A percentile compares a stretch with the other conserved stretches of the same genome.
Conservation (phyloP, 495 filamentous ascomycete species). For the Filosporella fistucella region DNA sequence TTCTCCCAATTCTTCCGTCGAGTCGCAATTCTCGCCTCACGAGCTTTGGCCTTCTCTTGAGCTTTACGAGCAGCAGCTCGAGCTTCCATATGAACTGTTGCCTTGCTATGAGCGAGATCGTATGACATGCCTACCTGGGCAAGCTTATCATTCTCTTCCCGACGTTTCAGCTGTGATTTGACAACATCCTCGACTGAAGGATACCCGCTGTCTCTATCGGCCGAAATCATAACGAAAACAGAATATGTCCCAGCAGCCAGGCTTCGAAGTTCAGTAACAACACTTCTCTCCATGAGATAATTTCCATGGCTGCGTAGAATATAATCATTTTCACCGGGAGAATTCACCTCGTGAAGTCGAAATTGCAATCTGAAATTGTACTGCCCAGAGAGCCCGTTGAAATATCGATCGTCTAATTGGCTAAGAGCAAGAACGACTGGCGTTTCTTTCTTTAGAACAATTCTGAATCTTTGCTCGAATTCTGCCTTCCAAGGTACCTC, state of each 20-base stretch:
- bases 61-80: conserved; percentile 6
- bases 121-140: conserved; percentile 77
- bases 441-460: conserved; percentile 62
- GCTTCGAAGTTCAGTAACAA: conserved; percentile 62
- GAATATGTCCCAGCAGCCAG: conserved; percentile 40
- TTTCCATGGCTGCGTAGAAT: conserved; percentile 69
- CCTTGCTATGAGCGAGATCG: conserved; percentile 77
- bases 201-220: conserved; percentile 27
- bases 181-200: conserved; percentile 68
- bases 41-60: conserved; percentile 13
- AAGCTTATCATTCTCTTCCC: conserved; percentile 65
- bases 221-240: conserved; percentile 11
- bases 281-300: conserved; percentile 58
- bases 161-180: conserved; percentile 32
- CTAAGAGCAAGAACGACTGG: conserved; percentile 71
- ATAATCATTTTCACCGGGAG: conserved; percentile 66
- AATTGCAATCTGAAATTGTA: conserved; percentile 77
- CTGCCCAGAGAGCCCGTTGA: conserved; percentile 75
- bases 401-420: conserved; percentile 85
- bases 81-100: conserved; percentile 9
- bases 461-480: conserved; percentile 80
- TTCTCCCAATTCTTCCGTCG: conserved; percentile 22
- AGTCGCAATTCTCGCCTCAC: conserved; percentile 14
- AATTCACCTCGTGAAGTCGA: conserved; percentile 72
- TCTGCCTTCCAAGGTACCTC: conserved; percentile 82